Conservation (phyloP, 2,329 filamentous ascomycete genomes). For the Tetracladium maxilliforme region DNA sequence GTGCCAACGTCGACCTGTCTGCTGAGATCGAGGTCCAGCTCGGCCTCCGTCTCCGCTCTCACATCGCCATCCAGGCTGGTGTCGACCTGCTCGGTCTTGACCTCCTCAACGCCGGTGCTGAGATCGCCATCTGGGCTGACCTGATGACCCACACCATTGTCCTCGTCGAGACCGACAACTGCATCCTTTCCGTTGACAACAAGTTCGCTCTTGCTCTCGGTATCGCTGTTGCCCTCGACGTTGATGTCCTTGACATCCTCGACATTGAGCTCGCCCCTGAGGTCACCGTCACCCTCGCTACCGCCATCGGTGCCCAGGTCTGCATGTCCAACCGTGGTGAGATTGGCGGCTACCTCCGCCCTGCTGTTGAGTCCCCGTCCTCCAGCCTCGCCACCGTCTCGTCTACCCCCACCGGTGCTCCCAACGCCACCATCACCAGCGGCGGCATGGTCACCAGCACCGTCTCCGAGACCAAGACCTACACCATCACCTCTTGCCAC, state of each 20-base stretch:
- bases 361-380: too few species aligned
- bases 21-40: slow-evolving; percentile 10
- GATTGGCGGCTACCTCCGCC: too few species aligned
- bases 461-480: slow-evolving; percentile 9
- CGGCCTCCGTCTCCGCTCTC: slow-evolving; percentile 13
- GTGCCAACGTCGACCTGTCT: slow-evolving; percentile 9
- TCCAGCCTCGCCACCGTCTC: slow-evolving; percentile 2
- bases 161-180: slow-evolving; percentile 6
- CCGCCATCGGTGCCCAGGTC: slow-evolving; percentile 5
- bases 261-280: slow-evolving; percentile 12
- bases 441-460: slow-evolving; percentile 10
- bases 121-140: slow-evolving; percentile 14
- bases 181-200: slow-evolving; percentile 8
- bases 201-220: slow-evolving; percentile 13
- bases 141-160: slow-evolving; percentile 15
- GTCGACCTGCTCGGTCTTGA: slow-evolving; percentile 10
- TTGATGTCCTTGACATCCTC: slow-evolving; percentile 20
- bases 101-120: slow-evolving; percentile 11
- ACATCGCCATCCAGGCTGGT: slow-evolving; percentile 9
- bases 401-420: slow-evolving; percentile 1
- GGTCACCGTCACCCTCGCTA: slow-evolving; percentile 12
- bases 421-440: too few species aligned
- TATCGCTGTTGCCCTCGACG: slow-evolving; percentile 27
- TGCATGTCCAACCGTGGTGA: too few species aligned
- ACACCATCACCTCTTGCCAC: slow-evolving; percentile 15